Percentiles rank a stretch among this genome's conserved stretches.
These are phyloP conservation scores for Naganishia albida DNA, from an alignment of 1,284 basidiomycete genomes.

Conservation along the genomic window DNA sequence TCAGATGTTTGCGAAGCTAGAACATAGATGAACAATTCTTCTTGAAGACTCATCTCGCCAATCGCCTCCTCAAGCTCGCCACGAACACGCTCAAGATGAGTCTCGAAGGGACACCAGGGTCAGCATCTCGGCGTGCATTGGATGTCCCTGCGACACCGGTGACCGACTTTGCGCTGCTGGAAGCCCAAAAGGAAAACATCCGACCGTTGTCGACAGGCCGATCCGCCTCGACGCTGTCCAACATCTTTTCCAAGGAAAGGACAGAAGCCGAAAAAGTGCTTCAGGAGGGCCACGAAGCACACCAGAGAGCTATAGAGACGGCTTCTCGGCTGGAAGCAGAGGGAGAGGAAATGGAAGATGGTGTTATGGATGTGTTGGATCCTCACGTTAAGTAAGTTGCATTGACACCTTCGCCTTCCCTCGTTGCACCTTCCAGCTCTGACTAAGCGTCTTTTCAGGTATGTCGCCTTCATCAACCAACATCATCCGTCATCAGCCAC, in stretches of 20 bases:
- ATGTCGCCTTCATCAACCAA: conserved; percentile 55
- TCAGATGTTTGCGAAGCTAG: conserved; percentile 1
- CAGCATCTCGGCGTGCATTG: conserved; percentile 2
- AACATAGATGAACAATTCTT: background rate
- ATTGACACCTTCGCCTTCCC: background rate
- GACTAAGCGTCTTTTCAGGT: conserved; percentile 37
- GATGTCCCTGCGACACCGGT: conserved; percentile 42
- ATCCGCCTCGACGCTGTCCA: conserved; percentile 60
- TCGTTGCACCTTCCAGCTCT: conserved; percentile 38
- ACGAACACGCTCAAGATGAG: conserved; percentile 1
- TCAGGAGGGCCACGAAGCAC: conserved; percentile 53
- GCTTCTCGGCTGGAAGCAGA: conserved; percentile 51
- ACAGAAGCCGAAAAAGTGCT: conserved; percentile 53
- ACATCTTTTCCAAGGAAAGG: conserved; percentile 52
- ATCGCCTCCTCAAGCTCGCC: background rate
- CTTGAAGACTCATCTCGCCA: background rate
- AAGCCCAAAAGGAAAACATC: conserved; percentile 65
- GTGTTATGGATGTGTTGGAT: conserved; percentile 55
- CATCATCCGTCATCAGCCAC: conserved; percentile 65
- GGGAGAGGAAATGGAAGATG: conserved; percentile 62
- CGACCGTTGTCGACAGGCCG: conserved; percentile 59
- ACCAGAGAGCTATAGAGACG: conserved; percentile 51
- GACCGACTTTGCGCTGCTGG: conserved; percentile 56
- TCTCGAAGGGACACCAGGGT: conserved; percentile 26
- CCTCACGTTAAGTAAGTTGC: conserved; percentile 53